Percentiles rank a stretch among this genome's conserved stretches.
Evolutionary conservation across 129 eudicot genomes (phyloP).

Genomic region (sunflower (Helianthus annuus)): HanXRQr2.0-SUNRISE NC_035446.2:7398959-7399458

Average conservation of each 20-base stretch:
- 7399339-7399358: too few species aligned
- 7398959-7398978: too few species aligned
- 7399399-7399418: slow-evolving; percentile 68
- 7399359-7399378: too few species aligned
- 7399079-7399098: not conserved
- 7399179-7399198: slow-evolving; percentile 42
- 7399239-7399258: not conserved
- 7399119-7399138: slow-evolving; percentile 43
- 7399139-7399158: slow-evolving; percentile 37
- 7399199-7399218: slow-evolving; percentile 14
- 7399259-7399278: not conserved
- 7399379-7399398: too few species aligned
- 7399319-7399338: too few species aligned
- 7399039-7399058: too few species aligned
- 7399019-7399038: too few species aligned
- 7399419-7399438: slow-evolving; percentile 63
- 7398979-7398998: too few species aligned
- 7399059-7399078: too few species aligned
- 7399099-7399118: not conserved
- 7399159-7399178: slow-evolving; percentile 58
- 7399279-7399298: not conserved
- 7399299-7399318: slow-evolving; percentile 1
- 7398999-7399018: too few species aligned
- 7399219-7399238: slow-evolving; percentile 28
- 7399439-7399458: slow-evolving; percentile 61